Conservation (phyloP, 2,329 filamentous ascomycete genomes). For the Hypoxylon sp. region DNA sequence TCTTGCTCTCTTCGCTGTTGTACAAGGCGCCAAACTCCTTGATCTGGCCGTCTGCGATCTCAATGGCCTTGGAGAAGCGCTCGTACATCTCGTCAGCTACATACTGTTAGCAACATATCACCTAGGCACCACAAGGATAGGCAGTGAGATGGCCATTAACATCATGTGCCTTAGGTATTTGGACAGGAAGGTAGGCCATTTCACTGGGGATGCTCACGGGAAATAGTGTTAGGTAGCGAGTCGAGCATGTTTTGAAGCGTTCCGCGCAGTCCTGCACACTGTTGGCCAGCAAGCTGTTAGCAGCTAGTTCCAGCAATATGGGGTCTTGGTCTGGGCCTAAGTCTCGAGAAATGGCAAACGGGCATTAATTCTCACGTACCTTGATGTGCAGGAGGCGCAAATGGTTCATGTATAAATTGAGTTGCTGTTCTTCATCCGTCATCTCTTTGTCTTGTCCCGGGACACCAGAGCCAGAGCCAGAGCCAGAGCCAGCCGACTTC, state of each 20-base stretch:
- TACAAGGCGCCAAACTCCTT: slow-evolving; percentile 59
- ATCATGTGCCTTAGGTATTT: not conserved
- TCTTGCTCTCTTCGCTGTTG: slow-evolving; percentile 55
- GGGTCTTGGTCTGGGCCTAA: slow-evolving; percentile 39
- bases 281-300: slow-evolving; percentile 35
- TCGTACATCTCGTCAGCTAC: slow-evolving; percentile 60
- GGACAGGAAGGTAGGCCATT: too few species aligned
- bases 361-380: slow-evolving; percentile 47
- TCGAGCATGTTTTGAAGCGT: slow-evolving; percentile 60
- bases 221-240: slow-evolving; percentile 58
- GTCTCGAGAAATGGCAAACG: slow-evolving; percentile 1
- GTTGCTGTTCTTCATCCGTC: slow-evolving; percentile 57
- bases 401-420: slow-evolving; percentile 58
- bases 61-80: slow-evolving; percentile 57
- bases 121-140: not conserved
- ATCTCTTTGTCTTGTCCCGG: slow-evolving; percentile 42
- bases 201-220: slow-evolving; percentile 61
- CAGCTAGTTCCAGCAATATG: not conserved
- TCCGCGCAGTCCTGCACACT: slow-evolving; percentile 58
- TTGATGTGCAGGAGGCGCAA: slow-evolving; percentile 64
- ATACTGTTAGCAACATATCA: slow-evolving; percentile 28
- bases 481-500: slow-evolving; percentile 10
- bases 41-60: slow-evolving; percentile 58
- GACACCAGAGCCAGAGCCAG: too few species aligned
- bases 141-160: not conserved